Evolutionary conservation across 1,284 basidiomycete genomes (phyloP), one percentile per base, ranked within the genome.

Genomic region (Vanrija sp.): DNA sequence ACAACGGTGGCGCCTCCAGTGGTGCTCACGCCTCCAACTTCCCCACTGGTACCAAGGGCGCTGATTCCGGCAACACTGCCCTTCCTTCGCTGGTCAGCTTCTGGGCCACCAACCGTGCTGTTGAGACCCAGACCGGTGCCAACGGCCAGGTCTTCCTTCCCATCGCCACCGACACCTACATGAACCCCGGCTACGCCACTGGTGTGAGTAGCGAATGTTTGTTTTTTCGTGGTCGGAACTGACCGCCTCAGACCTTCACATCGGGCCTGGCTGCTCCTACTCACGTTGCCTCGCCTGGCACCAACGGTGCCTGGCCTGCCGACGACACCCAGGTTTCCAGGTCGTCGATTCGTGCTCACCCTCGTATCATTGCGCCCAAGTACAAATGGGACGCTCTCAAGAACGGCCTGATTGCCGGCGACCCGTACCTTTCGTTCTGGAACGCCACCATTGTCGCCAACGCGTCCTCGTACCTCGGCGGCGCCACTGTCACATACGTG

Each of bases 361-460:
- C 95, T 21, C 88, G 91, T 59, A 82, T 99, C 60, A 88, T 97
- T 64, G 94, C 94, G 16, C 91, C 95, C 12, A 68, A 82, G 15
- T 94, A 92, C 82, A 92, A 93, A 77, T 98, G 96, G 95, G 78
- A 83, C 26, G 90, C 86, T 23, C 83, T 99, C 38, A 85, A 72
- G 15, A 60, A 86, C 12, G 67, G 67, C 28, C 81, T 94, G 64
- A 97, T 98, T 68, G 74, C 81, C 56, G 85, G 82, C 58, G 89
- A 96, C 73, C 86, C 92, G 10, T 97, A 97, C 78, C 80, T 98
- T 62, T 81, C 83, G 58, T 80, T 77, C 56, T 98, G 94, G 95
- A 97, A 98, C 78, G 81, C 82, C 43, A 89, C 89, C 43, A 97
- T 98, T 69, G 90, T 98, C 66, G 88, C 77, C 58, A 98, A 98